Evolutionary conservation across 495 filamentous ascomycete species (phyloP).

Genomic region (Acidiella bohemica): DNA sequence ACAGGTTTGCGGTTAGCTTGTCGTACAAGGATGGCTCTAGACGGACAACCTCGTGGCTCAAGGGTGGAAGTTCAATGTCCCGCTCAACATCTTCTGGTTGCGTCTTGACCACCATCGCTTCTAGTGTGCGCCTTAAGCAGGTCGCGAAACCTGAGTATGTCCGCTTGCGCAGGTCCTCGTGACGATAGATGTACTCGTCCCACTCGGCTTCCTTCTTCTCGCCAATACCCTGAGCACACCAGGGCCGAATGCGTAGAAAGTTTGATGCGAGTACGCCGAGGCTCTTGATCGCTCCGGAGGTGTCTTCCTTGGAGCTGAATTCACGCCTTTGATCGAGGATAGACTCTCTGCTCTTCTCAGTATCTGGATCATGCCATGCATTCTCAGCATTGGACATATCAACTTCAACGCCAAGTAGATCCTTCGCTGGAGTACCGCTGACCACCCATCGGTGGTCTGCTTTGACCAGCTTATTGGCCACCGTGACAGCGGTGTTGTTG

Average conservation of each 20-base stretch:
- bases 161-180: slow-evolving; percentile 36
- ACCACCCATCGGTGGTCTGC: slow-evolving; percentile 76
- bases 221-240: slow-evolving; percentile 42
- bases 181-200: slow-evolving; percentile 60
- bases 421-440: slow-evolving; percentile 75
- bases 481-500: slow-evolving; percentile 50
- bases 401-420: slow-evolving; percentile 62
- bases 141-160: slow-evolving; percentile 31
- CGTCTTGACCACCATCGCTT: slow-evolving; percentile 72
- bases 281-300: slow-evolving; percentile 38
- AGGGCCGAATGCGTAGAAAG: slow-evolving; percentile 66
- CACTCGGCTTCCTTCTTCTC: slow-evolving; percentile 45
- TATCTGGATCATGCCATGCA: slow-evolving; percentile 18
- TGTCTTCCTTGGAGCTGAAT: slow-evolving; percentile 23
- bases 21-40: slow-evolving; percentile 76
- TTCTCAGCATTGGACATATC: slow-evolving; percentile 36
- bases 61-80: slow-evolving; percentile 50
- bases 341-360: slow-evolving; percentile 17
- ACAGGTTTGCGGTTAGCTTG: slow-evolving; percentile 69
- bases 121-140: slow-evolving; percentile 56
- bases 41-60: slow-evolving; percentile 57
- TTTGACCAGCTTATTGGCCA: slow-evolving; percentile 49
- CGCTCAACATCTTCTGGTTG: slow-evolving; percentile 50
- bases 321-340: slow-evolving; percentile 22
- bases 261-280: slow-evolving; percentile 58